Evolutionary conservation across 805 yeast genomes (phyloP), one percentile per base, ranked within the genome.

Genomic region (Torulaspora quercuum): DNA sequence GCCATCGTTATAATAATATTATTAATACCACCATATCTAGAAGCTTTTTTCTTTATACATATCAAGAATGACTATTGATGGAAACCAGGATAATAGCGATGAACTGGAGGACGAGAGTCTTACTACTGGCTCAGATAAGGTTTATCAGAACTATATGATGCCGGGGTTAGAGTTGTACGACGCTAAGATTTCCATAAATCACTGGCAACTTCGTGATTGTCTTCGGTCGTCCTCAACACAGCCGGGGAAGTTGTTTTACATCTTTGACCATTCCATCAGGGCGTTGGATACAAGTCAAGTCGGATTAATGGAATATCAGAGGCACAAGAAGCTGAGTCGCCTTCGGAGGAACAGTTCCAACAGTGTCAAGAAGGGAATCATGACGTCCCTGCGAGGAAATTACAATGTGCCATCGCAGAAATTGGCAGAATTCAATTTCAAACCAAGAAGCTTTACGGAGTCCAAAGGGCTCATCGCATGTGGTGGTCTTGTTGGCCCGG

Each of bases 181-280:
- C 37, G 53, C 57, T 5, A 50, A 59, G 37, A 56, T 61, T 10
- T 47, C 63, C 2, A 61, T 59, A 15, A 56, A 59, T 16, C 81
- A 86, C 64, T 87, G 95, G 95, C 95, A 86, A 58, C 67, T 87
- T 20, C 68, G 94, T 23, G 90, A 87, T 53, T 68, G 87, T 51
- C 65, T 87, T 5, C 74, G 78, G 46, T 71, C 73, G 10, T 63
- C 68, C 11, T 57, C 80, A 37, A 44, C 50, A 31, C 39, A 57
- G 37, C 59, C 69, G 44, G 54, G 72, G 42, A 67, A 68, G 27
- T 64, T 83, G 6, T 69, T 73, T 39, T 84, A 79, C 55, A 80
- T 88, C 1, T 66, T 65, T 40, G 76, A 76, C 26, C 76, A 75
- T 41, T 54, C 70, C 14, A 69, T 84, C 20, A 68, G 72, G 44